Conservation (phyloP, 768 basidiomycete genomes). For the Podaxis sp. region DNA sequence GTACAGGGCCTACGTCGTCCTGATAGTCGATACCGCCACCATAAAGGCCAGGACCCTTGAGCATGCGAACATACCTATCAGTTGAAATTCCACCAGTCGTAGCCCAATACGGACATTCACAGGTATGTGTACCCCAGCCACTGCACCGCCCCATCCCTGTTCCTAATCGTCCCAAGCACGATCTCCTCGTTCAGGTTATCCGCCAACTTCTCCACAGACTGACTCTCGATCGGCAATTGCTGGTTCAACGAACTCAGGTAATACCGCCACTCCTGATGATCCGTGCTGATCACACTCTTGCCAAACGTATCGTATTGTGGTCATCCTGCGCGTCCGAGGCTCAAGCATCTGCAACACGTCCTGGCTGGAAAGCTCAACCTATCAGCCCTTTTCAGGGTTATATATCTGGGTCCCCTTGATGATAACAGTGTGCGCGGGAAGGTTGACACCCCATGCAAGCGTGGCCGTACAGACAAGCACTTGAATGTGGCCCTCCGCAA, state of each 20-base stretch:
- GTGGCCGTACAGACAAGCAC: conserved; percentile 97
- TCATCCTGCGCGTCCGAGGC: conserved; percentile 94
- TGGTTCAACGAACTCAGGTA: conserved; percentile 95
- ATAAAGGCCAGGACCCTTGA: conserved; percentile 85
- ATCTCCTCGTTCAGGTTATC: conserved; percentile 98
- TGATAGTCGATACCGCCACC: conserved; percentile 87
- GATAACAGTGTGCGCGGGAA: conserved; percentile 96
- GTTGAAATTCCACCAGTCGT: background rate
- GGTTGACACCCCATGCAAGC: conserved; percentile 98
- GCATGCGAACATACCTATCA: conserved; percentile 89
- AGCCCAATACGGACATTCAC: conserved; percentile 43
- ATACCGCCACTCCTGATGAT: conserved; percentile 95
- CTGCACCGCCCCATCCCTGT: conserved; percentile 95
- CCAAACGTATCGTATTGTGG: conserved; percentile 97
- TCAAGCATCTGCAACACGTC: conserved; percentile 99
- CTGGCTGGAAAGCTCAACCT: conserved; percentile 95
- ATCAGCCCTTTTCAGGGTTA: conserved; percentile 97
- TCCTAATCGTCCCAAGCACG: conserved; percentile 86
- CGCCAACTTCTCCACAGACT: conserved; percentile 88
- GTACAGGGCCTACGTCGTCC: conserved; percentile 62
- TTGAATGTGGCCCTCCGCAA: conserved; percentile 88
- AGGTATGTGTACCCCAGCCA: conserved; percentile 96
- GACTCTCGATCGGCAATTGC: conserved; percentile 95
- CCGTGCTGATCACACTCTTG: conserved; percentile 98
- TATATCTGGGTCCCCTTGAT: conserved; percentile 99